Evolutionary conservation across 2,329 filamentous ascomycete genomes (phyloP).

Genomic region (Emmonsia crescens): DNA sequence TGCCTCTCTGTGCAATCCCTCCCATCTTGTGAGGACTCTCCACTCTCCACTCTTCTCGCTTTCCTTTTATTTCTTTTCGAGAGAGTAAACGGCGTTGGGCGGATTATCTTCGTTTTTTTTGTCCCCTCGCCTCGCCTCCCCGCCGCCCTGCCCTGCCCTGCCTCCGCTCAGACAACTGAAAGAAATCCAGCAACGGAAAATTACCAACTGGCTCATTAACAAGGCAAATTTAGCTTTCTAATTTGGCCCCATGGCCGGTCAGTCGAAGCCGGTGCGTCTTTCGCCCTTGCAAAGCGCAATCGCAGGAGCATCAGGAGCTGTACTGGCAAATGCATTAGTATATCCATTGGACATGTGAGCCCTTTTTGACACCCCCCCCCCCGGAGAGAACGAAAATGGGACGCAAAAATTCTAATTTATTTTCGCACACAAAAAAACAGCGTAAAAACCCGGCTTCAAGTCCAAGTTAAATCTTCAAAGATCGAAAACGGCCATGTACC

Average conservation of each 20-base stretch:
- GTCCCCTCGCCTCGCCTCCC: background rate
- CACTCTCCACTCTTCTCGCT: background rate
- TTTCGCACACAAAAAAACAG: too few species aligned
- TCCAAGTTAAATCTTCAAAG: slow-evolving; percentile 65
- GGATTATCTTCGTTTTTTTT: background rate
- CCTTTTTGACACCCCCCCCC: background rate
- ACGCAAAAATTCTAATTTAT: slow-evolving; percentile 3
- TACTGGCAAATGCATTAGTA: slow-evolving; percentile 87
- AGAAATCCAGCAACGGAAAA: background rate
- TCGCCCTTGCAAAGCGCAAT: slow-evolving; percentile 90
- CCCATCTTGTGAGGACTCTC: background rate
- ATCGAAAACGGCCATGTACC: slow-evolving; percentile 34
- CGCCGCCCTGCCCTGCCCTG: background rate
- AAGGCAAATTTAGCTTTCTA: background rate
- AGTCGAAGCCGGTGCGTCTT: slow-evolving; percentile 57
- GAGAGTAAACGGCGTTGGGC: background rate
- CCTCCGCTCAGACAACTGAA: background rate
- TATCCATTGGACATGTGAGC: slow-evolving; percentile 94
- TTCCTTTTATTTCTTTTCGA: background rate
- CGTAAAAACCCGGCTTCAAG: slow-evolving; percentile 91
- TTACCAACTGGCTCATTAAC: background rate
- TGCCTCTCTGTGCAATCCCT: too few species aligned
- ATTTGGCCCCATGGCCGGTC: slow-evolving; percentile 38
- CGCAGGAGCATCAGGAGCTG: slow-evolving; percentile 83
- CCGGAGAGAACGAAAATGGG: background rate